These are phyloP conservation scores for Meyerozyma sp. DNA, from an alignment of 1,139 yeast genomes.

Conservation along the genomic window DNA sequence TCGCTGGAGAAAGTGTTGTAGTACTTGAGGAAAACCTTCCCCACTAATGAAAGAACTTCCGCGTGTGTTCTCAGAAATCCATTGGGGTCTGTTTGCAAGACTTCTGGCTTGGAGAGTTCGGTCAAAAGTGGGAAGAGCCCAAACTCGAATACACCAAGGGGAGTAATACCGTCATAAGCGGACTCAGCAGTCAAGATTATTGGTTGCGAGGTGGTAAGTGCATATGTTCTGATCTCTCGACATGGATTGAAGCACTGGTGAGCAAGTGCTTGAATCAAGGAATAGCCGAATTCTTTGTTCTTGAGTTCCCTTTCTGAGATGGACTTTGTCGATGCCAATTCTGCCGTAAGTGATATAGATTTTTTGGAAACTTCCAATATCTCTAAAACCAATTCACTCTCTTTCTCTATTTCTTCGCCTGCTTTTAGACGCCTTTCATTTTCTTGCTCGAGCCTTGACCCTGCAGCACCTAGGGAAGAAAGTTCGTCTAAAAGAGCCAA, in stretches of 20 bases:
- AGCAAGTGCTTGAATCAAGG: slow-evolving; percentile 72
- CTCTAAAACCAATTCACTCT: slow-evolving; percentile 40
- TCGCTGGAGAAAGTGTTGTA: slow-evolving; percentile 17
- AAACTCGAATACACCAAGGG: slow-evolving; percentile 58
- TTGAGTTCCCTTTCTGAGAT: slow-evolving; percentile 22
- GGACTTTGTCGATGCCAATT: slow-evolving; percentile 26
- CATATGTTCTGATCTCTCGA: slow-evolving; percentile 64
- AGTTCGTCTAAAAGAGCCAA: slow-evolving; percentile 75
- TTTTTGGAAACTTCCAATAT: slow-evolving; percentile 43
- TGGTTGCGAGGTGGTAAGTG: slow-evolving; percentile 51
- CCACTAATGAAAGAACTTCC: slow-evolving; percentile 61
- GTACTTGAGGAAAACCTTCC: slow-evolving; percentile 67
- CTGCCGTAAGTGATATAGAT: slow-evolving; percentile 58
- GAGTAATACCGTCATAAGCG: slow-evolving; percentile 29
- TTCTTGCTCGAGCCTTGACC: slow-evolving; percentile 71
- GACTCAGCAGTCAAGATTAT: slow-evolving; percentile 16
- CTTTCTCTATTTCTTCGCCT: slow-evolving; percentile 36
- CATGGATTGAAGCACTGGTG: slow-evolving; percentile 90
- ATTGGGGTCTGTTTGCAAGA: slow-evolving; percentile 54
- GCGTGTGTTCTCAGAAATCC: slow-evolving; percentile 64
- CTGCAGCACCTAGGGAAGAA: slow-evolving; percentile 77
- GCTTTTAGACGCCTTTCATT: slow-evolving; percentile 29
- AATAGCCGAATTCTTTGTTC: slow-evolving; percentile 41
- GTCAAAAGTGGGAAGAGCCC: slow-evolving; percentile 73
- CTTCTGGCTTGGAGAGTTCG: slow-evolving; percentile 62